Evolutionary conservation across 163 green algal species (phyloP).

Genomic region (Chloromonas sp.): DNA sequence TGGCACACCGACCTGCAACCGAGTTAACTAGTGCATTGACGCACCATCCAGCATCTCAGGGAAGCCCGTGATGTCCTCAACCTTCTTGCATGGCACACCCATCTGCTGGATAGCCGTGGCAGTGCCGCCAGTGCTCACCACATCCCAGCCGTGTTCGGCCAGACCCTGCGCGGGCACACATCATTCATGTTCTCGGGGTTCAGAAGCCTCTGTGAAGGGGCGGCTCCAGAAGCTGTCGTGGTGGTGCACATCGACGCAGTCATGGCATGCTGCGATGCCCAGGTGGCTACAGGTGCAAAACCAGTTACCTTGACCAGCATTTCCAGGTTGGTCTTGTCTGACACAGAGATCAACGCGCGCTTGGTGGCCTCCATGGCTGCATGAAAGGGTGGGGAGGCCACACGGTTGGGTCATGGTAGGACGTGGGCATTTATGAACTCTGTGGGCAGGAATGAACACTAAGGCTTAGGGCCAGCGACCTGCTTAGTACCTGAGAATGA

Average conservation of each 20-base stretch:
- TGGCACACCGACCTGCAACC: too few species aligned
- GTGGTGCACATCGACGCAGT: too few species aligned
- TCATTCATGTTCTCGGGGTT: not conserved
- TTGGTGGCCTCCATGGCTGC: conserved; percentile 15
- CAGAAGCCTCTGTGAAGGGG: too few species aligned
- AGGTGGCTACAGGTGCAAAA: not conserved
- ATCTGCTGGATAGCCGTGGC: conserved; percentile 74
- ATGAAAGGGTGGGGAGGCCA: not conserved
- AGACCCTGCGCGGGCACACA: conserved; percentile 58
- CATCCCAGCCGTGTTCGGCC: conserved; percentile 75
- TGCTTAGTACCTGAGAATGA: too few species aligned
- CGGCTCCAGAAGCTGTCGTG: too few species aligned
- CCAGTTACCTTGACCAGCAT: conserved; percentile 73
- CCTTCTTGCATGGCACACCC: conserved; percentile 73
- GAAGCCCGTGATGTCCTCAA: conserved; percentile 94
- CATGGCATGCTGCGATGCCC: too few species aligned
- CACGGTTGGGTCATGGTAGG: too few species aligned
- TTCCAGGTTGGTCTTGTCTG: conserved; percentile 85
- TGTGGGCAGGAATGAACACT: too few species aligned
- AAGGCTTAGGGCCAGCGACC: too few species aligned
- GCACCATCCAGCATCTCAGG: conserved; percentile 93
- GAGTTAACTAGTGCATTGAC: not conserved
- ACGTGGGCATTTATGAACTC: too few species aligned
- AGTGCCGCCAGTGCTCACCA: conserved; percentile 92
- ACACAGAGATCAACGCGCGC: conserved; percentile 86